phyloP scores from a whole-genome alignment of 106 monocot species.

The Dendrobium nobile region DNA sequence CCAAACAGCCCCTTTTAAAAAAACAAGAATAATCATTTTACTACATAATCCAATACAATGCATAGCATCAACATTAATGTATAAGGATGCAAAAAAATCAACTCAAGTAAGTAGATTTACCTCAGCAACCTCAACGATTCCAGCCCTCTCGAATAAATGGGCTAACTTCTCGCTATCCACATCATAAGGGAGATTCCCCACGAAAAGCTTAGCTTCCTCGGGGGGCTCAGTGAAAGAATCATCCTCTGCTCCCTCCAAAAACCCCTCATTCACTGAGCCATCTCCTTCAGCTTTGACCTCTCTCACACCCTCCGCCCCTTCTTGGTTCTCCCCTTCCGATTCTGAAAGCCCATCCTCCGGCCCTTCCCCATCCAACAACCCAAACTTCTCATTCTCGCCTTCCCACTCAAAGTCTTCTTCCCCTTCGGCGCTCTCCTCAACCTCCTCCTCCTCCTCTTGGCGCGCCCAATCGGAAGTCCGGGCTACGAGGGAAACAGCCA shows the following conservation, averaged over 20 bases:
- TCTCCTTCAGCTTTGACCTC: slow-evolving; percentile 12
- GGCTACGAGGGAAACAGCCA: slow-evolving; percentile 31
- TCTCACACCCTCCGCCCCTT: not conserved
- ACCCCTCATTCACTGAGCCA: not conserved
- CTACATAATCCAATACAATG: not conserved
- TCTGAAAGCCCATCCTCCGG: slow-evolving; percentile 4
- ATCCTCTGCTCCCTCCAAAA: slow-evolving; percentile 16
- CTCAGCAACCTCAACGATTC: slow-evolving; percentile 74
- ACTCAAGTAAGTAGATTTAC: slow-evolving; percentile 16
- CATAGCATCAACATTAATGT: not conserved
- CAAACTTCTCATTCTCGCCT: not conserved
- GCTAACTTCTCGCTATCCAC: slow-evolving; percentile 73
- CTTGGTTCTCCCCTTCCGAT: not conserved
- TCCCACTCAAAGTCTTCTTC: not conserved
- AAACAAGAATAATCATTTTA: too few relatives aligned
- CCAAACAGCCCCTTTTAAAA: too few relatives aligned
- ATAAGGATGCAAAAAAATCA: not conserved
- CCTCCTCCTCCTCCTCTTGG: slow-evolving; percentile 24
- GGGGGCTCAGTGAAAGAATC: slow-evolving; percentile 55
- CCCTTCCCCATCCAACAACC: slow-evolving; percentile 8
- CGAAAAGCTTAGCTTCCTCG: slow-evolving; percentile 86
- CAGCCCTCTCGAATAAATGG: slow-evolving; percentile 55
- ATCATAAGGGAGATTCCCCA: slow-evolving; percentile 74
- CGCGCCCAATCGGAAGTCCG: slow-evolving; percentile 40
- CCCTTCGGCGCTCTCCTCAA: not conserved